Percentiles rank a stretch among this genome's conserved stretches.
These are phyloP conservation scores for Tolypocladium amazonense DNA, from an alignment of 2,329 filamentous ascomycete genomes.

Conservation along the genomic window DNA sequence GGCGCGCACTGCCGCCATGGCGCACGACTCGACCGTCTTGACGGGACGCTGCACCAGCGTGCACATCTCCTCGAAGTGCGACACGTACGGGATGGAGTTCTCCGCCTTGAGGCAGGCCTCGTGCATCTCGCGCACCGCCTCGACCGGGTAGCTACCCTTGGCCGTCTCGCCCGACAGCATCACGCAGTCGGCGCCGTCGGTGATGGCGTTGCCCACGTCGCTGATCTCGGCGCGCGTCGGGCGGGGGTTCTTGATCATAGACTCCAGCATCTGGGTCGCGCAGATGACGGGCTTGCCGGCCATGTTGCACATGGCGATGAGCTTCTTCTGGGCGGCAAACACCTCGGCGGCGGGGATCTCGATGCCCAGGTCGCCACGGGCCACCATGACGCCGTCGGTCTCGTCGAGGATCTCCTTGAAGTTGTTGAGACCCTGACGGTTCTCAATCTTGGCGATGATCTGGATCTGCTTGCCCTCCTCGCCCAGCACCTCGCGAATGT, in stretches of 20 bases:
- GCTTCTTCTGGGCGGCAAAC: constrained; percentile 99
- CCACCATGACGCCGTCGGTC: constrained; percentile 99
- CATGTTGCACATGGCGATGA: constrained; percentile 99
- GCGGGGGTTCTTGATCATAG: constrained; percentile 99
- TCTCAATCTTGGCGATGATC: constrained; percentile 99
- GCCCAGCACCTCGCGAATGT: constrained; percentile 86
- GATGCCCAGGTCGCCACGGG: constrained; percentile 90
- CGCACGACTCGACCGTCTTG: constrained; percentile 82
- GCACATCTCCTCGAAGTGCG: constrained; percentile 91
- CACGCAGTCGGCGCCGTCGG: constrained; percentile 96
- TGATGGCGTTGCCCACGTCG: constrained; percentile 95
- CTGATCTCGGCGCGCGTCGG: constrained; percentile 97
- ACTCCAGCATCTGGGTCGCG: constrained; percentile 99
- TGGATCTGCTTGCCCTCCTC: constrained; percentile 92
- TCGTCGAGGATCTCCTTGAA: constrained; percentile 92
- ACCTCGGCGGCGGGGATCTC: constrained; percentile 98
- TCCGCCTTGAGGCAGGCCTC: constrained; percentile 94
- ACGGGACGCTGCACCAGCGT: constrained; percentile 74
- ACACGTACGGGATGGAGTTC: constrained; percentile 94
- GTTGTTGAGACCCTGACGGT: constrained; percentile 99
- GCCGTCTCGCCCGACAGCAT: constrained; percentile 99
- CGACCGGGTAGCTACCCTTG: constrained; percentile 88
- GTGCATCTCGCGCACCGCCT: constrained; percentile 96
- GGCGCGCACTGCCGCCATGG: constrained; percentile 92
- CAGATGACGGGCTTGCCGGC: constrained; percentile 98